Evolutionary conservation across 306 rosid species (phyloP), one percentile per base, ranked within the genome.

Genomic region (Dalbergia cochinchinensis): DNA sequence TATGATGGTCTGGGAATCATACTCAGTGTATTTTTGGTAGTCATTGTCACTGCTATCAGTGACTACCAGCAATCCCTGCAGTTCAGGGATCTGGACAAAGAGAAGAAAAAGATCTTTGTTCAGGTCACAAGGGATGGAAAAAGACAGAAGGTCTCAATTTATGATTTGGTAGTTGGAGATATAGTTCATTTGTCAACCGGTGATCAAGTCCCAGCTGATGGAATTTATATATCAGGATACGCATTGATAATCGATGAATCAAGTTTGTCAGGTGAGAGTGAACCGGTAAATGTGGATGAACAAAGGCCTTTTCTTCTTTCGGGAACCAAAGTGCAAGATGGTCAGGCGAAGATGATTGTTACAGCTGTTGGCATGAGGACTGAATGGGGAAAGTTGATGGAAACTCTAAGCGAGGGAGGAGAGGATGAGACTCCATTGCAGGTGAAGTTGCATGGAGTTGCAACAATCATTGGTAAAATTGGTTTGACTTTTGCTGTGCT

Each of bases 311-410:
- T 92, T 87, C 94, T 94, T 89, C 96, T 94, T 83, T 84, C 96
- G 0, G 98, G 98, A 71, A 92, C 98, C 63, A 94, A 90, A 88
- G 98, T 94, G 82, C 97, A 86, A 81, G 98, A 94, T 77, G 98
- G 98, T 54, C 90, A 94, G 35, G 96, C 91, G 47, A 94, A 88
- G 84, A 94, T 94, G 98, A 70, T 94, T 79, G 97, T 92, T 67
- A 92, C 97, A 73, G 69, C 96, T 62, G 97, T 94, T 85, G 98
- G 98, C 45, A 94, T 94, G 98, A 92, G 89, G 80, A 94, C 98
- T 18, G 98, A 94, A 85, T 94, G 98, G 98, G 98, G 98, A 48
- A 94, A 90, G 84, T 78, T 94, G 88, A 94, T 94, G 98, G 96
- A 90, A 83, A 92, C 98, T 57, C 80, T 94, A 41, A 92, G 54